phyloP scores from a whole-genome alignment of 2,329 filamentous ascomycete genomes.

The Fusarium xylarioides region DNA sequence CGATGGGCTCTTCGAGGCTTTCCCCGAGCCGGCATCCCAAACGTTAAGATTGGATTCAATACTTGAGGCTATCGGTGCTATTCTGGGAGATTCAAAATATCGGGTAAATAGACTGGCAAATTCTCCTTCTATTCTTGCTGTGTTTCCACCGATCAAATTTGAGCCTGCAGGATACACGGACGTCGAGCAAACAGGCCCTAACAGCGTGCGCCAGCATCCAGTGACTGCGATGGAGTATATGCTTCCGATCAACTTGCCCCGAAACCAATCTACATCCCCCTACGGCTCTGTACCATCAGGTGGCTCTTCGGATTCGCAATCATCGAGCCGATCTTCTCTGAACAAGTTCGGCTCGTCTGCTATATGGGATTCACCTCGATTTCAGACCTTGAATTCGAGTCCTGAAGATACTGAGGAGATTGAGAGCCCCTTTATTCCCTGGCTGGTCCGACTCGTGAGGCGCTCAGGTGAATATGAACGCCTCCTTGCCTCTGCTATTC shows the following conservation, averaged over 20 bases:
- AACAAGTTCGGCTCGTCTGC: slow-evolving; percentile 43
- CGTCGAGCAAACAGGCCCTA: slow-evolving; percentile 62
- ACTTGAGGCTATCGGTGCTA: slow-evolving; percentile 78
- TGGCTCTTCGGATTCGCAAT: slow-evolving; percentile 40
- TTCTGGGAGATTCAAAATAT: slow-evolving; percentile 82
- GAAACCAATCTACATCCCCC: slow-evolving; percentile 39
- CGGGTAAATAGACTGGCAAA: slow-evolving; percentile 76
- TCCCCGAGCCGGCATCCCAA: slow-evolving; percentile 69
- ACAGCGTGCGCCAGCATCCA: slow-evolving; percentile 53
- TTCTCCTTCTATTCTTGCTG: slow-evolving; percentile 73
- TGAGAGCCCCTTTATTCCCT: slow-evolving; percentile 77
- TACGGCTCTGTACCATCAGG: slow-evolving; percentile 25
- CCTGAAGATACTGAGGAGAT: slow-evolving; percentile 62
- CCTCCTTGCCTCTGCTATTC: slow-evolving; percentile 73
- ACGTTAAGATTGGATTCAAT: slow-evolving; percentile 72
- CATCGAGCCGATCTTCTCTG: slow-evolving; percentile 42
- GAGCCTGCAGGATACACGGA: slow-evolving; percentile 58
- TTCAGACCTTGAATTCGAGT: slow-evolving; percentile 39
- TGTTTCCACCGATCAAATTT: slow-evolving; percentile 71
- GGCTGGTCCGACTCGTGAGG: slow-evolving; percentile 73
- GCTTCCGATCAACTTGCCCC: slow-evolving; percentile 58
- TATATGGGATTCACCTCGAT: slow-evolving; percentile 47
- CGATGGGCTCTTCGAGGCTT: slow-evolving; percentile 63
- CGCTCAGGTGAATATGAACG: slow-evolving; percentile 66
- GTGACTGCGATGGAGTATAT: slow-evolving; percentile 66